These are phyloP conservation scores for Neltuma alba DNA, from an alignment of 306 rosid species.

Conservation along the genomic window DNA sequence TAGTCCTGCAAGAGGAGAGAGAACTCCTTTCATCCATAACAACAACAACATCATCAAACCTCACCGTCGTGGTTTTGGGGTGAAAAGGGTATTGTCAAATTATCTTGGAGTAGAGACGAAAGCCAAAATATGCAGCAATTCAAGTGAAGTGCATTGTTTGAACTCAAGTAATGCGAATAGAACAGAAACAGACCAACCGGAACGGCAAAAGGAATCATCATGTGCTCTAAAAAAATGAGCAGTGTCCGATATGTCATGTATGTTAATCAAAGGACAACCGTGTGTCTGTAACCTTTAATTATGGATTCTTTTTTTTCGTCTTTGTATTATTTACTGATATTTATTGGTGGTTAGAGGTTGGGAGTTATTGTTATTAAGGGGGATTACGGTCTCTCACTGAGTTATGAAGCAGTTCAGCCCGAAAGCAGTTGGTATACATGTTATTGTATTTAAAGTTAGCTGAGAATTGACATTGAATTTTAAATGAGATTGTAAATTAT, in stretches of 20 bases:
- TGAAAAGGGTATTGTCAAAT: conserved; percentile 82
- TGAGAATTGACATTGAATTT: conserved; percentile 18
- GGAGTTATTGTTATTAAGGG: conserved; percentile 21
- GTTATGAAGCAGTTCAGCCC: conserved; percentile 20
- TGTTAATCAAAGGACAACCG: neutral
- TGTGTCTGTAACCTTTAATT: neutral
- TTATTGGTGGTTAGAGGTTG: conserved; percentile 28
- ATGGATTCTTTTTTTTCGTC: conserved; percentile 1
- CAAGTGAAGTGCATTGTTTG: conserved; percentile 51
- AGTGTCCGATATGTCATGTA: neutral
- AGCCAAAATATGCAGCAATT: conserved; percentile 58
- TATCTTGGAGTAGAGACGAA: conserved; percentile 89
- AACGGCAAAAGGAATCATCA: conserved; percentile 22
- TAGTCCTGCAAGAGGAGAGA: conserved; percentile 88
- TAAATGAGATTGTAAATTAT: conserved; percentile 6
- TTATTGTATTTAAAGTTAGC: conserved; percentile 30
- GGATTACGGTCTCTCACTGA: conserved; percentile 13
- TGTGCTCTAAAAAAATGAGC: conserved; percentile 11
- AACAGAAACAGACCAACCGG: conserved; percentile 35
- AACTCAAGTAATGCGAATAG: conserved; percentile 11
- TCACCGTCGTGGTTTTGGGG: conserved; percentile 77
- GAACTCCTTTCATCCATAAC: conserved; percentile 73
- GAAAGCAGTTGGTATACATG: conserved; percentile 34
- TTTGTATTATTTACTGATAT: conserved; percentile 18
- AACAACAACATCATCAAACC: conserved; percentile 49